Evolutionary conservation across 116 monocot genomes (phyloP).

Genomic region (Cymodocea nodosa): DNA sequence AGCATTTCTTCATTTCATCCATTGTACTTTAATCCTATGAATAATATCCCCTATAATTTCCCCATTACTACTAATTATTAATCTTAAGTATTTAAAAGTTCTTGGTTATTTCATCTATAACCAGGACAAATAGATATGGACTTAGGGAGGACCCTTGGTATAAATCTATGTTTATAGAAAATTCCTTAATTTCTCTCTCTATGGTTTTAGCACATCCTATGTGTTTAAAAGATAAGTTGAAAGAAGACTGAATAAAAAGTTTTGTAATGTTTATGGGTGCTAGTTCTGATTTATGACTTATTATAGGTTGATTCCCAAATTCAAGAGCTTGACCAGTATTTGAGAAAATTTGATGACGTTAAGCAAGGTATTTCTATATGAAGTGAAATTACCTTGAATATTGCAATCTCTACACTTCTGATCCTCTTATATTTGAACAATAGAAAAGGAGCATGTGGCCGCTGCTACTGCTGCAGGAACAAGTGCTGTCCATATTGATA

Average conservation of each 20-base stretch:
- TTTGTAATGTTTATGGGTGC: neutral
- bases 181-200: no score
- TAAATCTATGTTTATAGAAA: no score
- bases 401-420: neutral
- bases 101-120: no score
- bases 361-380: slow-evolving; percentile 37
- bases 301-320: slow-evolving; percentile 85
- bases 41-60: no score
- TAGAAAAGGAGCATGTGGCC: slow-evolving; percentile 17
- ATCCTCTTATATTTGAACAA: neutral
- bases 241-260: neutral
- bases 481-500: slow-evolving; percentile 11
- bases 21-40: no score
- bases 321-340: slow-evolving; percentile 83
- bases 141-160: no score
- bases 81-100: no score
- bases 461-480: slow-evolving; percentile 20
- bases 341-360: slow-evolving; percentile 71
- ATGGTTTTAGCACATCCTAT: neutral
- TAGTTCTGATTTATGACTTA: neutral
- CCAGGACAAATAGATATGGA: no score
- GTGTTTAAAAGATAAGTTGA: neutral
- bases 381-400: neutral
- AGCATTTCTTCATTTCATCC: no score
- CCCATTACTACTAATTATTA: no score